These are phyloP conservation scores for Diaporthe helianthi DNA, from an alignment of 2,329 filamentous ascomycete genomes.

Conservation along the genomic window DNA sequence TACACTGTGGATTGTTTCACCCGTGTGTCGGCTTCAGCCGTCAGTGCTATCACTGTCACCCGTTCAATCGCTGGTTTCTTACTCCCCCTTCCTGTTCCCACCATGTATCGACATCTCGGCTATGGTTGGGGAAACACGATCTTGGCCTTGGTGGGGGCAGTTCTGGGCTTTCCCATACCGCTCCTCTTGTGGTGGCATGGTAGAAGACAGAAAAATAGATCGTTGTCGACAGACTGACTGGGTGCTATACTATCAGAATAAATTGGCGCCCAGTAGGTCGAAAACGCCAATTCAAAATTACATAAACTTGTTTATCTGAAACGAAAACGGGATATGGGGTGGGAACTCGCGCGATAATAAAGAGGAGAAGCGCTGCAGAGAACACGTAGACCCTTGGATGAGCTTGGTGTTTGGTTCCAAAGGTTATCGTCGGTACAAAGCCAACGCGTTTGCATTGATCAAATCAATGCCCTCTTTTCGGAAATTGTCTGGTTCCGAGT, in stretches of 20 bases:
- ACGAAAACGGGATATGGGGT: no score
- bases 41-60: constrained; percentile 9
- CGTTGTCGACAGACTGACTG: no score
- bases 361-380: no score
- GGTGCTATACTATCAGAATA: no score
- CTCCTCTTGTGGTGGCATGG: not conserved
- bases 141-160: not conserved
- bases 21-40: not conserved
- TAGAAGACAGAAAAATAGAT: not conserved
- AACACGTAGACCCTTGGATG: no score
- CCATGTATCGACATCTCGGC: not conserved
- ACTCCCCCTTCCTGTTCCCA: not conserved
- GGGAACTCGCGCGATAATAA: no score
- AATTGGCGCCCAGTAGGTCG: no score
- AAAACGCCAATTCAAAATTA: no score
- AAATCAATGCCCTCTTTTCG: constrained; percentile 6
- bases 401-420: not conserved
- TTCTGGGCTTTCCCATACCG: not conserved
- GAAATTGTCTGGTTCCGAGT: constrained; percentile 18
- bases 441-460: not conserved
- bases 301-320: no score
- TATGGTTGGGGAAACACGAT: constrained; percentile 1
- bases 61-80: constrained; percentile 8
- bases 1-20: constrained; percentile 7
- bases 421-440: not conserved